phyloP scores from a whole-genome alignment of 768 basidiomycete species.

The Mycena rosella region DNA sequence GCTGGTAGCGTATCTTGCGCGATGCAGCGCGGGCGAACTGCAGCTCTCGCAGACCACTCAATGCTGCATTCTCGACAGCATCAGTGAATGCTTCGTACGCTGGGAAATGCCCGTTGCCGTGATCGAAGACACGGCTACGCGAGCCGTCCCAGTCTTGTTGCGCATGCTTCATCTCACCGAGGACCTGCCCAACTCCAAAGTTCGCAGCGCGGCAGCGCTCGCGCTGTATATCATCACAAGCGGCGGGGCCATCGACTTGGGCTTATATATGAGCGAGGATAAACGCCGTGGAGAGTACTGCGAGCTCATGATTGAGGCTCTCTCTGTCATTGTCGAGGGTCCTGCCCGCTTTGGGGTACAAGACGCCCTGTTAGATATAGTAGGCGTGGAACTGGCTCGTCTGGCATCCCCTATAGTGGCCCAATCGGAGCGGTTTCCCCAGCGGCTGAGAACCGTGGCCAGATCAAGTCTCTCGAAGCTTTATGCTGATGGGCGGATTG shows the following conservation, averaged over 20 bases:
- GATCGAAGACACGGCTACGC: conserved; percentile 49
- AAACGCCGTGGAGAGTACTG: conserved; percentile 46
- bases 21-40: conserved; percentile 46
- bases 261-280: conserved; percentile 45
- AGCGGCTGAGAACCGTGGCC: conserved; percentile 43
- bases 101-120: conserved; percentile 55
- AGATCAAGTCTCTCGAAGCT: conserved; percentile 52
- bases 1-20: conserved; percentile 49
- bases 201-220: conserved; percentile 48
- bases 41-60: conserved; percentile 49
- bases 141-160: conserved; percentile 52
- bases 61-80: conserved; percentile 55
- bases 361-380: conserved; percentile 47
- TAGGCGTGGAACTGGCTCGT: conserved; percentile 48
- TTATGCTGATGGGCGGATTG: conserved; percentile 50
- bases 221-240: conserved; percentile 49
- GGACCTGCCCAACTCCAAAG: conserved; percentile 44
- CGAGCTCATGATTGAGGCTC: conserved; percentile 48
- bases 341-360: conserved; percentile 49
- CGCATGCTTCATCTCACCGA: conserved; percentile 48
- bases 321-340: conserved; percentile 48
- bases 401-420: conserved; percentile 48
- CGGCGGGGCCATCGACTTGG: conserved; percentile 41
- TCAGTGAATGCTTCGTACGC: conserved; percentile 50
- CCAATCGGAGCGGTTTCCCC: conserved; percentile 46